Base-by-base conservation (phyloP, 2,329 filamentous ascomycete genomes). In the Penicillium italicum region DNA sequence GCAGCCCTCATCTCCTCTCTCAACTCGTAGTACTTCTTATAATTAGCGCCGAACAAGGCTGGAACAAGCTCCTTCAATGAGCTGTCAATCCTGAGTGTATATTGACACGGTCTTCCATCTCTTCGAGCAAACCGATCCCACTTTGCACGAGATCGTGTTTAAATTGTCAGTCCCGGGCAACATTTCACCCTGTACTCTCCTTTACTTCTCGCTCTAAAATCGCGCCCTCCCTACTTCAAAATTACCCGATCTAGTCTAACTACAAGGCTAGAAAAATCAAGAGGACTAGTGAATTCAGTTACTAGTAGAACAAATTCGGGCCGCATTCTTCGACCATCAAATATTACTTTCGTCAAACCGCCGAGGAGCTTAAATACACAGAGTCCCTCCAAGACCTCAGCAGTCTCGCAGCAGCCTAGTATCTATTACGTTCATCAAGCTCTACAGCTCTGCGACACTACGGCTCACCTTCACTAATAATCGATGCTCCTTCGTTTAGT, bases 401-500 rank as follows among this genome's bases (percentile, higher is more conserved):
- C 3, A 64, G 38, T 12, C 48, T 58, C 3, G 62, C 52, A 22
- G 57, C 58, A 37, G 62, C 55, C 28, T 44, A 41, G 42, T 63
- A 58, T 0, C 61, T 64, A 34, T 62, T 52, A 7, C 26, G 37
- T 33, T 56, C 45, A 4, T 58, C 64, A 34, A 67, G 54, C 24
- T 52, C 40, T 3, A 65, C 30, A 18, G 63, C 62, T 20, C 55
- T 18, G 7, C 38, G 38, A 50, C 59, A 65, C 12, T 61, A 49
- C 31, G 30, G 18, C 20, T 55, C 22, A 18, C 51, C 47, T n/a
- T 41, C 43, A 10, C 60, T 62, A 2, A 43, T 40, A 8, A 64
- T 33, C 16, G 49, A 22, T 2, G 60, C 67, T 22, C 64, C 66
- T 24, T 59, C 50, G 12, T 69, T 48, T 9, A 72, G 50, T 16